Base-by-base conservation (phyloP, 2,329 filamentous ascomycete genomes). In the Exophiala dermatitidis region DNA sequence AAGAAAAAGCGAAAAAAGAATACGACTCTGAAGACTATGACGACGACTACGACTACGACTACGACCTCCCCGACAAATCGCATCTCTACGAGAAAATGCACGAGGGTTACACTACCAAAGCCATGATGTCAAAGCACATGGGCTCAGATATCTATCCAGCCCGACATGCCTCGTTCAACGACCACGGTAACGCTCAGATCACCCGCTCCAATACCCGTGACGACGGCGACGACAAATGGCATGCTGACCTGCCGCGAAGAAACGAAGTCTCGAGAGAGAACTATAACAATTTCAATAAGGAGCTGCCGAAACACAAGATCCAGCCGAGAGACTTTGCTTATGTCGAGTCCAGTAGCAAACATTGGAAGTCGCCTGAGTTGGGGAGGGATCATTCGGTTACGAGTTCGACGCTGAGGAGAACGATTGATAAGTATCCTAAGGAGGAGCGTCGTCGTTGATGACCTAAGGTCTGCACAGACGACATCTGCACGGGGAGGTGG, bases 281-380 rank as follows among this genome's bases (percentile, higher is more conserved):
- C 28, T 30, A 48, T n/a, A 29, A 47, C n/a, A 48, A 48, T 7
- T 48, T 40, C 46, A 48, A 40, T 28, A 37, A 48, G 30, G 46
- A 30, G 30, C 19, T 48, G 7, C 46, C 33, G 28, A 26, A 38
- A n/a, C 29, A 48, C 9, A n/a, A 38, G 12, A 48, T 48, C 30
- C 33, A 48, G 6, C 26, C 46, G 10, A 33, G 46, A n/a, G 46
- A 48, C 37, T 40, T 26, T 28, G 32, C 36, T 8, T 48, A 48
- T 31, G 10, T 2, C 10, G 7, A n/a, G 2, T 6, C 12, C 4
- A 29, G 5, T 19, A 4, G 34, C 12, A 48, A 31, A 26, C 34
- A 48, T 31, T 48, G 29, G 33, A 48, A 30, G 29, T 40, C 46
- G 30, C 31, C 19, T 4, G 45, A 36, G 8, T 19, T 37, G 32